A percentile compares a stretch with the other conserved stretches of the same genome.
Evolutionary conservation across 2,329 filamentous ascomycete genomes (phyloP).

Genomic region (Scedosporium apiospermum): DNA sequence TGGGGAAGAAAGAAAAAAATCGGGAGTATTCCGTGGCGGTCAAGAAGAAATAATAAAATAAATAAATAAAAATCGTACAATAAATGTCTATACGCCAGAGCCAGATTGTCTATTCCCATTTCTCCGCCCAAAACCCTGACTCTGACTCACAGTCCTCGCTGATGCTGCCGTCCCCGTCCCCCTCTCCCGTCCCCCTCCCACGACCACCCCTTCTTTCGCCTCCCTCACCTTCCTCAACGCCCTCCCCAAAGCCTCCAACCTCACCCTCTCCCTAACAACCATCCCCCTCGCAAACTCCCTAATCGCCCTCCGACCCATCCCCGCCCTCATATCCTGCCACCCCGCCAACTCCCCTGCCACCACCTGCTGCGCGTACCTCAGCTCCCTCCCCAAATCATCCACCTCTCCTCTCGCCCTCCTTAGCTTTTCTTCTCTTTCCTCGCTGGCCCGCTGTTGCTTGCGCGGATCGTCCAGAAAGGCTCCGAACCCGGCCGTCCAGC

Average conservation of each 20-base stretch:
- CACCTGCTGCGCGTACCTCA: slow-evolving; percentile 87
- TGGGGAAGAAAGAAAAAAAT: too few species aligned
- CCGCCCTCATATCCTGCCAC: slow-evolving; percentile 85
- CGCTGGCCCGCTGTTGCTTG: slow-evolving; percentile 66
- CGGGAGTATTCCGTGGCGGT: too few species aligned
- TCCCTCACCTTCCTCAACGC: slow-evolving; percentile 57
- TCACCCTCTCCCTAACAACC: slow-evolving; percentile 69
- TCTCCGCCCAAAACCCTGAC: neutral
- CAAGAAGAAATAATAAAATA: too few species aligned
- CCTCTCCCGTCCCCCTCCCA: neutral
- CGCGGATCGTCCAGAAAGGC: slow-evolving; percentile 75
- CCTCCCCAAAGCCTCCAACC: slow-evolving; percentile 70
- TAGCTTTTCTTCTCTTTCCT: slow-evolving; percentile 76
- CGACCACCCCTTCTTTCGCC: slow-evolving; percentile 8
- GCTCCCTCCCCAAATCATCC: slow-evolving; percentile 65
- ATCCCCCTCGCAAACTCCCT: slow-evolving; percentile 67
- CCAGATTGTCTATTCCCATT: neutral
- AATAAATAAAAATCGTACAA: too few species aligned
- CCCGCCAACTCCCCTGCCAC: slow-evolving; percentile 86
- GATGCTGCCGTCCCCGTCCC: neutral
- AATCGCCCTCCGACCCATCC: slow-evolving; percentile 64
- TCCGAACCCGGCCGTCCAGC: slow-evolving; percentile 57
- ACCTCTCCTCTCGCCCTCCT: slow-evolving; percentile 61
- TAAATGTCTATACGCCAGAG: neutral
- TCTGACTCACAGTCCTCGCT: neutral